Evolutionary conservation across 768 basidiomycete genomes (phyloP), one percentile per base, ranked within the genome.

Genomic region (Symmetrospora coprosmae): DNA sequence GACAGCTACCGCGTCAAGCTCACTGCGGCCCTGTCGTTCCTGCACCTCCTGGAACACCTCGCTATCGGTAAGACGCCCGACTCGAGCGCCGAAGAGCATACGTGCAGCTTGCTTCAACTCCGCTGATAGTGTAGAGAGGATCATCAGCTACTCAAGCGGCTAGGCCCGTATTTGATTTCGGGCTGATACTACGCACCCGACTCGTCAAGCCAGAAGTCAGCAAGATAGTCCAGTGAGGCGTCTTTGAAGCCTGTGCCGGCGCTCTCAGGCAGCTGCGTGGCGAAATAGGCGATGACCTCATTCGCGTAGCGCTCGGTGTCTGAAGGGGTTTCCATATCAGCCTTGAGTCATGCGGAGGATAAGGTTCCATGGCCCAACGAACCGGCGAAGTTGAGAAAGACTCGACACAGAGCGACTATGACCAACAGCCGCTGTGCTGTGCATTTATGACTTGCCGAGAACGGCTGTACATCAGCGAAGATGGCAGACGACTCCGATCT

Each of bases 61-160:
- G 25, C 80, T 78, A 52, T 90, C 86, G 0, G 80, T 75, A 65
- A 90, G 72, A 38, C 78, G 76, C 7, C 79, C 78, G 0, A 91
- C 75, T 0, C 81, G 78, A 1, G 87, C 79, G 40, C 88, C 86
- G 59, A 96, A 89, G 1, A 92, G 74, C 2, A 82, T 72, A 47
- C 84, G 78, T 8, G 87, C 82, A 0, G 89, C 82, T 49, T 82
- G 80, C 41, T 87, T 82, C 0, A 90, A 70, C 58, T 92, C 87
- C 52, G 74, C 84, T 85, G 41, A 0, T 4, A 6, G 13, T 14
- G 4, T 8, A 9, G 17, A 17, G 31, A 1, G 16, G n/a, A 43
- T 39, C 64, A 50, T 43, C 41, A 31, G 46, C 9, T 65, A 17
- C 28, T 13, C 38, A 11, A 35, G 5, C 21, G 3, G 50, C 11